Base-by-base conservation (phyloP, 345 rosid species). In the Atalantia buxifolia region DNA sequence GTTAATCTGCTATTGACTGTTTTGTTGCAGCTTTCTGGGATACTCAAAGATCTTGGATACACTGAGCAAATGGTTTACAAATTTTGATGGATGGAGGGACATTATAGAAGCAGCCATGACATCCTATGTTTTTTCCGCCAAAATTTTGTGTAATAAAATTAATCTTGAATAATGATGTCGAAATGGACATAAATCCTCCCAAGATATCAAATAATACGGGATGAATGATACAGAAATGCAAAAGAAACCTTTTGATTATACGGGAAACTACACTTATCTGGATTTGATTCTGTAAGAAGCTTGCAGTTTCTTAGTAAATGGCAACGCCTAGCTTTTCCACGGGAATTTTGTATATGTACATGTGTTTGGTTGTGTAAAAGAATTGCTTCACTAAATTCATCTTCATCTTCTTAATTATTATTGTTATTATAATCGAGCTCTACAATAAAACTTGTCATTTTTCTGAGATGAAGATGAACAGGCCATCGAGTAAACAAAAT, bases 61-160 rank as follows among this genome's bases (percentile, higher is more conserved):
- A 90, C 92, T 0, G 97, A 93, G 85, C 83, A 89, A 81, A 95
- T 93, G 96, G 99, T 95, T 64, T 95, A 91, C 94, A 95, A 95
- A 80, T 95, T 95, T 79, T 95, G 84, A 90, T 45, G 66, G 27
- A 19, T 42, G 28, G 78, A 66, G 50, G 50, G 33, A 53, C 27
- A 59, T 48, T 74, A 57, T 6, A 45, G 55, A 24, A 19, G 60
- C 74, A 63, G 28, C 50, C 28, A 25, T 13, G 50, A 45, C 50
- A 35, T 53, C 10, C 0, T 5, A 9, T 19, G 68, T 30, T 45
- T 71, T 74, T 71, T 74, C 55, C 45, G 45, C 42, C 40, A n/a
- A 55, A 77, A 36, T 81, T 81, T 83, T 71, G 71, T 61, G 80
- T 45, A 83, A 81, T 79, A 81, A 83, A 71, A 13, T 24, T 64